Conservation (phyloP, 352 stramenopile genomes). For the Phytopythium vexans region DNA sequence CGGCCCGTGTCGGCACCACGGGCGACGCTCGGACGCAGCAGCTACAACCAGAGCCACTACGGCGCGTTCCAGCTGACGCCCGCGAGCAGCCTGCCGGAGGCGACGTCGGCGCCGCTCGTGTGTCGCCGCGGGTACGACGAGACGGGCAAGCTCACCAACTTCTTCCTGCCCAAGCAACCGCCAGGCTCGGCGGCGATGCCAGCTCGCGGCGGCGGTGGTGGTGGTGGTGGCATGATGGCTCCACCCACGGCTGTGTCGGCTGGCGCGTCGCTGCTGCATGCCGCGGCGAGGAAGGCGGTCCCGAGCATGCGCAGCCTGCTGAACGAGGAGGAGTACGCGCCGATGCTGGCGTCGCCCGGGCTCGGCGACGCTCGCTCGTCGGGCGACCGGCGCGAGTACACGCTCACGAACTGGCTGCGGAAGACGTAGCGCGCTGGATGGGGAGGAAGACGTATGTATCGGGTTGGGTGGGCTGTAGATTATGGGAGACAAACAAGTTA, state of each 20-base stretch:
- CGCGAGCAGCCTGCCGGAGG: slow-evolving; percentile 34
- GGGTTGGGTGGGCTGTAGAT: neutral
- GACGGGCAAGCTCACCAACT: slow-evolving; percentile 75
- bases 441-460: slow-evolving; percentile 2
- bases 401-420: slow-evolving; percentile 64
- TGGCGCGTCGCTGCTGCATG: slow-evolving; percentile 3
- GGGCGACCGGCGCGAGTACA: slow-evolving; percentile 47
- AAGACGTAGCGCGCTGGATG: slow-evolving; percentile 23
- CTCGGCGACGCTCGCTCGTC: neutral
- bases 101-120: slow-evolving; percentile 28
- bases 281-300: slow-evolving; percentile 33
- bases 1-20: slow-evolving; percentile 32
- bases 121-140: slow-evolving; percentile 71
- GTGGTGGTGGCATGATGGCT: too few species aligned
- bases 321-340: slow-evolving; percentile 21
- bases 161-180: slow-evolving; percentile 58
- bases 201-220: neutral
- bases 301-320: slow-evolving; percentile 53
- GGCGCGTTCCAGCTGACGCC: slow-evolving; percentile 58
- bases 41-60: slow-evolving; percentile 68
- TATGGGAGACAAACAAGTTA: too few species aligned
- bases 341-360: neutral
- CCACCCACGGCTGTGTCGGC: neutral
- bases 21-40: slow-evolving; percentile 47
- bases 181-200: neutral